Conservation (phyloP, 805 yeast species). For the Metschnikowia colocasiae region DNA sequence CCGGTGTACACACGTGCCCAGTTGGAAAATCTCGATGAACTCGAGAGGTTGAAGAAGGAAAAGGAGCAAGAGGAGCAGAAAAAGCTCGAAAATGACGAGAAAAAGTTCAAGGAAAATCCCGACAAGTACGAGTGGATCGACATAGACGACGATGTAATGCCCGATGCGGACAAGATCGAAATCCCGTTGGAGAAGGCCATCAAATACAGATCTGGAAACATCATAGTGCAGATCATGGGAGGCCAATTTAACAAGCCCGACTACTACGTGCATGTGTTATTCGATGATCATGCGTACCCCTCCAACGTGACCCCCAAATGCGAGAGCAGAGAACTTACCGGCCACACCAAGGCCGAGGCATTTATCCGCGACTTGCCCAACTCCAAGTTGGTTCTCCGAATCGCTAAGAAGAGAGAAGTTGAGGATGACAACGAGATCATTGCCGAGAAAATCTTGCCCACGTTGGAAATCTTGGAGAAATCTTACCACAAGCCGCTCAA, state of each 20-base stretch:
- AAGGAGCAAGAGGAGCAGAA: slow-evolving; percentile 31
- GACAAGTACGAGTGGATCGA: slow-evolving; percentile 63
- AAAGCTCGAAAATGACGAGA: slow-evolving; percentile 48
- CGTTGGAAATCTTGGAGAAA: slow-evolving; percentile 51
- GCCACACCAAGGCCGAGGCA: slow-evolving; percentile 50
- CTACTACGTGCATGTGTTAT: slow-evolving; percentile 51
- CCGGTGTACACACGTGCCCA: slow-evolving; percentile 63
- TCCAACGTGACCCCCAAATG: slow-evolving; percentile 50
- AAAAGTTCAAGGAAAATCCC: slow-evolving; percentile 54
- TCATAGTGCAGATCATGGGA: slow-evolving; percentile 49
- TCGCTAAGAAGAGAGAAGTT: slow-evolving; percentile 51
- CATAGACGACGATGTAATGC: slow-evolving; percentile 31
- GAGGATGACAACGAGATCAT: slow-evolving; percentile 46
- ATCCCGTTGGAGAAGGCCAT: slow-evolving; percentile 51
- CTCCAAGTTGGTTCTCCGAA: slow-evolving; percentile 53
- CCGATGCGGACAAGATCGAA: slow-evolving; percentile 40
- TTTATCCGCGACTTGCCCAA: slow-evolving; percentile 70
- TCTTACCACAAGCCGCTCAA: slow-evolving; percentile 45
- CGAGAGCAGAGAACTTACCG: slow-evolving; percentile 40
- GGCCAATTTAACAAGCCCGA: slow-evolving; percentile 51
- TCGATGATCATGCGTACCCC: slow-evolving; percentile 65
- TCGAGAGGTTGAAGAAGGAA: slow-evolving; percentile 36
- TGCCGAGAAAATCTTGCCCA: slow-evolving; percentile 46
- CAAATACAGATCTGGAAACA: slow-evolving; percentile 57
- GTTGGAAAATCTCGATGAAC: slow-evolving; percentile 42